Base-by-base conservation (phyloP, 441 rosid genomes). In the Croton setiger region DNA sequence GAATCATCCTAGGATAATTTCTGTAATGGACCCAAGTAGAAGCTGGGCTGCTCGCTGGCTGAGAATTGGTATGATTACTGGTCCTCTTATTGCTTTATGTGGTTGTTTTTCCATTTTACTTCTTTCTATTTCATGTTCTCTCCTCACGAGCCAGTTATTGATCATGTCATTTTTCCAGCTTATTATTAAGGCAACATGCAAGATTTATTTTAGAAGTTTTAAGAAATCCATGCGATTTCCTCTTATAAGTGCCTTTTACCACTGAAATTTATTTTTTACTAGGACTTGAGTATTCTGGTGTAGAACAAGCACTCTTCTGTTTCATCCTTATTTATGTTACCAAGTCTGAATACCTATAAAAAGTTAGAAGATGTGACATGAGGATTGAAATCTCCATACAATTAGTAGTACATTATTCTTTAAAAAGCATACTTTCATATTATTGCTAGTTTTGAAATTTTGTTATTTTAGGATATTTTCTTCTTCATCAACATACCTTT, bases 31-130 rank as follows among this genome's bases (percentile, higher is more conserved):
- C 74, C 97, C 99, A 18, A 74, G 75, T 49, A 83, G 92, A 80
- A 90, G 95, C 68, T 95, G 97, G 98, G 96, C 93, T 48, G 97
- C 96, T 62, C 88, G 97, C 27, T 92, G 96, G 98, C 72, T 92
- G 71, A 80, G 95, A 80, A 88, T 89, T 68, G 95, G 98, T 92
- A 88, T 61, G 81, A 78, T 65, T 1, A 37, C n/a, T 36, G 2
- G 3, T 9, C 20, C 49, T 4, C 1, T 9, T 51, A 3, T 17
- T 51, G 55, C 51, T 6, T 5, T 53, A 14, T 13, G 7, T 21
- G 5, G 10, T 41, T 52, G 17, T 33, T 31, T 52, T n/a, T 7
- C 11, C 12, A 14, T 9, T 37, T 47, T 17, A 1, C 7, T 4
- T 0, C n/a, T 39, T 6, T 39, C 31, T 27, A 9, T 18, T 54